Evolutionary conservation across 2,329 filamentous ascomycete genomes (phyloP), one percentile per base, ranked within the genome.

Genomic region (Talaromyces sp.): DNA sequence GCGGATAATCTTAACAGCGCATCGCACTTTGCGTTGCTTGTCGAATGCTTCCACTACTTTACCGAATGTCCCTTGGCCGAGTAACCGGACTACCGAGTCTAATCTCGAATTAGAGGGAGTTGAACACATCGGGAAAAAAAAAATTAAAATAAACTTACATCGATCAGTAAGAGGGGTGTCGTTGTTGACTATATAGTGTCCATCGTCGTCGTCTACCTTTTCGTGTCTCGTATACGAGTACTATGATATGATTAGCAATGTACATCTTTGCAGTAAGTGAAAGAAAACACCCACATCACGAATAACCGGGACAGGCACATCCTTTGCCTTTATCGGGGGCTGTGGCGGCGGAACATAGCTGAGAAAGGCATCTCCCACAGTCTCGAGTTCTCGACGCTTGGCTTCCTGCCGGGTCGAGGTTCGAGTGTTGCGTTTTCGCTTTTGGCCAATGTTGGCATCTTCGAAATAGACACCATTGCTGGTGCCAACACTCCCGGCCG

Each of bases 1-100:
- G 68, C 95, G 89, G 67, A 99, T 98, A 75, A 99, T 96, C 77
- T 99, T 99, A 76, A 99, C 92, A 36, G 95, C 95, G 67, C 96
- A 96, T 73, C 93, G 91, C 68, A 84, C 84, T 63, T 89, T 89
- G 65, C 87, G 88, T 69, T 85, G 85, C 64, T 86, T 86, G 73
- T 99, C 95, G 68, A 86, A 88, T 58, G 95, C 95, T 76, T 97
- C 90, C 18, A 99, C 95, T 16, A 99, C 95, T 76, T 99, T 99
- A 72, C 95, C 95, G 73, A 99, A 99, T 0, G 95, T 99, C 65
- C 95, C 95, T 78, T 99, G 95, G 27, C 95, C 95, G 12, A 99
- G 88, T 31, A 98, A 83, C 68, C 92, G 92, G 64, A 89, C 83
- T 68, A 99, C 94, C 79, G 90, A 87, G 76, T 98, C 93, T 96